Base-by-base conservation (phyloP, 176 grass and related monocot species). In the Sorghum bicolor region DNA sequence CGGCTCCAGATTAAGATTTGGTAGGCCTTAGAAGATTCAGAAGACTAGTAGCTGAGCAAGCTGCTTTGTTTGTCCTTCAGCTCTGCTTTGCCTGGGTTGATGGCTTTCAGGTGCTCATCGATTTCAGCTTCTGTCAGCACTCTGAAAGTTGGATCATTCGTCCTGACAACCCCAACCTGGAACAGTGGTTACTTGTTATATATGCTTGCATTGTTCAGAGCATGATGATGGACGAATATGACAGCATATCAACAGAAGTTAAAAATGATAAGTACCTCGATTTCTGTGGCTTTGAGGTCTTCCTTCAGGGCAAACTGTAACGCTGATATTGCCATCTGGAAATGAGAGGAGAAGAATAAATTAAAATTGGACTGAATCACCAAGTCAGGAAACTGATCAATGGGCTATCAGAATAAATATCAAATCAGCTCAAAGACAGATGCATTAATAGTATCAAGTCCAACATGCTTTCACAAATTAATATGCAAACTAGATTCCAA, bases 321-420 rank as follows among this genome's bases (percentile, higher is more conserved):
- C 74, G 87, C 87, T 29, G 41, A 67, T 29, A 80, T 15, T 25
- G 80, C 47, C 75, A 88, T 80, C 76, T 84, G 76, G 36, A 80
- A 89, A 80, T 28, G 24, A 47, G 17, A 55, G 24, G 33, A 45
- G 28, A 3, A 74, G 79, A 22, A 57, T 25, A 30, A 63, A 80
- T 74, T 12, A 58, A 4, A 28, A 79, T 25, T 45, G 34, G 2
- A 26, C 48, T 41, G 37, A 61, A 20, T 39, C 12, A 63, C 39
- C 33, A 40, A 43, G 17, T 24, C 24, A 73, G 16, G 2, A 73
- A 73, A 73, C 31, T 30, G 28, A 47, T 36, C 39, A 19, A 7
- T 1, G 31, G 4, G 17, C 31, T 63, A 13, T 13, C 28, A 13
- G 40, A 32, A 41, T 64, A 55, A 10, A 57, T 7, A 20, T 20